Base-by-base conservation (phyloP, 208 protist genomes). In the Trypanosoma platydactyli region DNA sequence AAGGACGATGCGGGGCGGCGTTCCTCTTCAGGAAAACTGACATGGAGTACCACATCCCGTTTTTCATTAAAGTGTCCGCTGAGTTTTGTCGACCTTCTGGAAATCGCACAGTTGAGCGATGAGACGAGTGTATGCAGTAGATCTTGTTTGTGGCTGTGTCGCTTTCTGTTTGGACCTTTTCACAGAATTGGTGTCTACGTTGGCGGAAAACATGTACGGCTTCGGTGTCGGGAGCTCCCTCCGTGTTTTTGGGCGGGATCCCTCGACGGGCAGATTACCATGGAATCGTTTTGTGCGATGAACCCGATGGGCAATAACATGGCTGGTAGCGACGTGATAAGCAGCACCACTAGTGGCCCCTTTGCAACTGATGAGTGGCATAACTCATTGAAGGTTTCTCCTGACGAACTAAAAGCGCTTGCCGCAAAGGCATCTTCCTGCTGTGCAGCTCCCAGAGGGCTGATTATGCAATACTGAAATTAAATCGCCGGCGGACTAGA, bases 81-180 rank as follows among this genome's bases (percentile, higher is more conserved):
- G 20, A 78, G 73, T 50, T 66, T 60, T 22, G 54, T 78, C 45
- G 44, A 73, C 4, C 73, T 78, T 64, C 30, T 78, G 4, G 73
- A 78, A 24, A 64, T 78, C 4, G 22, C 27, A 35, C 40, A 44
- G 18, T 44, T 66, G 22, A 62, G 54, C 27, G n/a, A 22, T 16
- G 22, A 29, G 12, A 33, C 42, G 5, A 42, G 6, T 12, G 61
- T 7, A 3, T 30, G 18, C 29, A 20, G 16, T 7, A 20, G 46
- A 25, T 6, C 16, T 16, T 5, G 45, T 0, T 20, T 22, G 45
- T 25, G 2, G 16, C 27, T 59, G n/a, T 6, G 46, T 11, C 73
- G 73, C 40, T 64, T 78, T 68, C 20, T 69, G 9, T 64, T 78
- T 64, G 73, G n/a, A 78, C 53, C 58, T 78, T 15, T 78, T 78